Conservation (phyloP, 2,329 filamentous ascomycete genomes). For the Paecilomyces variotii region DNA sequence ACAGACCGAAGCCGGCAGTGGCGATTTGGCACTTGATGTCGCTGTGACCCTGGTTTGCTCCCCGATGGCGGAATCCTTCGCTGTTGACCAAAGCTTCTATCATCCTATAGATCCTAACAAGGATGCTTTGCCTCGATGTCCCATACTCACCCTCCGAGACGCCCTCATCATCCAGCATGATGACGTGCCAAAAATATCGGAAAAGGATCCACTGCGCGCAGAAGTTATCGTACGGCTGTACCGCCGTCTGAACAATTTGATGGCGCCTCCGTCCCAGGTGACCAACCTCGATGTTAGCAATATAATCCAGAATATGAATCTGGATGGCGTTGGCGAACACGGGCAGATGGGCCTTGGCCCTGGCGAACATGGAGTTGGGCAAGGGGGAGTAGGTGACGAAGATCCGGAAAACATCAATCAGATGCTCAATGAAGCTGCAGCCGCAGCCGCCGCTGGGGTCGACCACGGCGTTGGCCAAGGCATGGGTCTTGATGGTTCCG, state of each 20-base stretch:
- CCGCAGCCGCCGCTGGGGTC: slow-evolving; percentile 25
- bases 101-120: slow-evolving; percentile 26
- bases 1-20: slow-evolving; percentile 31
- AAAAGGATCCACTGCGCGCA: slow-evolving; percentile 37
- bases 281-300: slow-evolving; percentile 35
- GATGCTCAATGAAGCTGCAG: slow-evolving; percentile 32
- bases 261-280: slow-evolving; percentile 29
- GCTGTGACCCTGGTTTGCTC: slow-evolving; percentile 36
- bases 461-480: slow-evolving; percentile 17
- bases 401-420: slow-evolving; percentile 29
- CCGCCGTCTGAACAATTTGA: slow-evolving; percentile 36
- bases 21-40: slow-evolving; percentile 38
- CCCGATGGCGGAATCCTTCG: slow-evolving; percentile 31
- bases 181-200: slow-evolving; percentile 31
- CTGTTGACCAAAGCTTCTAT: slow-evolving; percentile 28
- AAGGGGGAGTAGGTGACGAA: slow-evolving; percentile 12
- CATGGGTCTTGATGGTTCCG: slow-evolving; percentile 17
- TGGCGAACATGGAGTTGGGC: slow-evolving; percentile 8
- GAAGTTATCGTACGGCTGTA: slow-evolving; percentile 38
- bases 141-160: slow-evolving; percentile 34
- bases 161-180: slow-evolving; percentile 31
- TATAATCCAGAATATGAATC: slow-evolving; percentile 36
- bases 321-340: slow-evolving; percentile 25
- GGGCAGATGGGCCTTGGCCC: slow-evolving; percentile 26
- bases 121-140: slow-evolving; percentile 23